phyloP scores from a whole-genome alignment of 176 grass and related monocot species.

The Luzula sylvatica region DNA sequence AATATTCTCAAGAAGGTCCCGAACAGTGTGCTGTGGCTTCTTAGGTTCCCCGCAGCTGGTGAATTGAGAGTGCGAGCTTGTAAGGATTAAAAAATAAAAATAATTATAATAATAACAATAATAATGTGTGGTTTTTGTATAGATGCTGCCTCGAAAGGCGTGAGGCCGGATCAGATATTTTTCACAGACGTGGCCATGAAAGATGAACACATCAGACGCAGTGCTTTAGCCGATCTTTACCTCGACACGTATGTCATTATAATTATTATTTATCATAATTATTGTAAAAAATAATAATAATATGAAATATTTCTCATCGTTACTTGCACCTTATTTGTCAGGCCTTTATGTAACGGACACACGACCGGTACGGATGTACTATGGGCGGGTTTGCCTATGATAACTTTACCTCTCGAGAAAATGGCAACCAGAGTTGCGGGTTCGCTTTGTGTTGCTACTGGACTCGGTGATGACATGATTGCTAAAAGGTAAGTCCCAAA shows the following conservation, averaged over 20 bases:
- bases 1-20: slow-evolving; percentile 79
- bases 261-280: background rate
- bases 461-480: slow-evolving; percentile 78
- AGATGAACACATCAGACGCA: slow-evolving; percentile 76
- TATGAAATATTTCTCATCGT: no score
- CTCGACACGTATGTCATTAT: slow-evolving; percentile 65
- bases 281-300: background rate
- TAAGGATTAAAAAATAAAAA: slow-evolving; percentile 32
- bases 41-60: slow-evolving; percentile 72
- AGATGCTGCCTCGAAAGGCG: slow-evolving; percentile 76
- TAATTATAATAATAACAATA: background rate
- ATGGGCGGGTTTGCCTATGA: slow-evolving; percentile 84
- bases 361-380: slow-evolving; percentile 82
- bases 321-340: slow-evolving; percentile 7
- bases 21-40: slow-evolving; percentile 70
- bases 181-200: slow-evolving; percentile 94
- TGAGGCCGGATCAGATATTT: slow-evolving; percentile 65
- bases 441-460: slow-evolving; percentile 61
- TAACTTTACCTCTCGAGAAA: slow-evolving; percentile 81
- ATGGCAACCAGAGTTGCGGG: slow-evolving; percentile 94
- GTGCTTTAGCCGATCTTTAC: slow-evolving; percentile 79
- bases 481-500: slow-evolving; percentile 50
- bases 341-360: slow-evolving; percentile 83
- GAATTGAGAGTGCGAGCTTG: slow-evolving; percentile 65
- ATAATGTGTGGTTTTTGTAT: slow-evolving; percentile 3